Base-by-base conservation (phyloP, 2,329 filamentous ascomycete genomes). In the Raffaelea ambrosiae region DNA sequence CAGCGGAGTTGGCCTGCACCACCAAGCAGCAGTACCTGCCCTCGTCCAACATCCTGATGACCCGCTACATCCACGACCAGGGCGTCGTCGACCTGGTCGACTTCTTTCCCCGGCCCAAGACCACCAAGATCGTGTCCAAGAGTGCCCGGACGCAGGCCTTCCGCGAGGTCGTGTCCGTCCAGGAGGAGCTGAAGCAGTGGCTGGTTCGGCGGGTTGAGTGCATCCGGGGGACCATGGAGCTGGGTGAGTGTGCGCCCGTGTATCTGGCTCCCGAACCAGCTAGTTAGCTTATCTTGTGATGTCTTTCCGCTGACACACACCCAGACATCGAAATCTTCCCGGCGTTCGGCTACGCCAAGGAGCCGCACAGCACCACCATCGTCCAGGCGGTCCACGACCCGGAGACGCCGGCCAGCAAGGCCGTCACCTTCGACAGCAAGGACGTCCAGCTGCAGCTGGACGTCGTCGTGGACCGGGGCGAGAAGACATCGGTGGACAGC, bases 21-120 rank as follows among this genome's bases (percentile, higher is more conserved):
- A 87, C 80, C 33, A 89, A 89, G 62, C 85, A 89, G 64, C 81
- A 86, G 59, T 89, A 89, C 57, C 71, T 88, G 2, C 84, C 84
- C 0, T 84, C 81, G 10, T 83, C 82, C 43, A 88, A 86, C 57
- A 83, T 89, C 50, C 69, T 89, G 3, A 82, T 88, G 61, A 89
- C 86, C 1, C 74, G 84, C n/a, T 88, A 84, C 61, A 83, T 88
- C 53, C 77, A 84, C 53, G 85, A 89, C 55, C 77, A 84, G 48
- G 86, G 85, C 1, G 85, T 88, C 1, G 77, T 85, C 11, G 83
- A 86, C 48, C 61, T 89, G 26, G 70, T 86, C 16, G 85, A 89
- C 61, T 89, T 88, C 65, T 88, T 89, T 54, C 84, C 84, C 0
- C 74, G 85, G 1, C 83, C 84, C 11, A 81, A 77, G 58, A 77